These are phyloP conservation scores for Suaeda aralocaspica DNA, from an alignment of 148 eudicot species.

Conservation along the genomic window DNA sequence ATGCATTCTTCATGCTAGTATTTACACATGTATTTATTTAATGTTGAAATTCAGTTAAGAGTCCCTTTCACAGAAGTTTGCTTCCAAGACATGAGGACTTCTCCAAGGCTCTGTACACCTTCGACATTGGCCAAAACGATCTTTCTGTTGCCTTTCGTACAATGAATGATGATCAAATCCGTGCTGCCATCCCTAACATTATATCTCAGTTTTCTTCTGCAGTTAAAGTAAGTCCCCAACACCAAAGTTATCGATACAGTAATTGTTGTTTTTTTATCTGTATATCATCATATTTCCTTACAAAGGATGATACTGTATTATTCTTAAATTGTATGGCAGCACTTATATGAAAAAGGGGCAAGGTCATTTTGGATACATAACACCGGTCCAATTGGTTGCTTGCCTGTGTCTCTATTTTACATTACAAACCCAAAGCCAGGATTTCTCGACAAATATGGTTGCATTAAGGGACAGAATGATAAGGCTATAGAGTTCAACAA, in stretches of 20 bases:
- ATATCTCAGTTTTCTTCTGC: slow-evolving; percentile 44
- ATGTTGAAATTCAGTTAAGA: slow-evolving; percentile 28
- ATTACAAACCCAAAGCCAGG: slow-evolving; percentile 42
- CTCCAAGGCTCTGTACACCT: slow-evolving; percentile 65
- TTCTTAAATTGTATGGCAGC: slow-evolving; percentile 30
- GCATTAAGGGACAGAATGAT: slow-evolving; percentile 53
- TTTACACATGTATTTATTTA: neutral
- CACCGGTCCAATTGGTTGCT: slow-evolving; percentile 83
- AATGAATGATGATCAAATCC: slow-evolving; percentile 37
- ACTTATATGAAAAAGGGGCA: slow-evolving; percentile 55
- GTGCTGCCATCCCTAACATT: slow-evolving; percentile 39
- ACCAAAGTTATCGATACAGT: neutral
- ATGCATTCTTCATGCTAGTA: no score
- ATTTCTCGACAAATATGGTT: slow-evolving; percentile 54
- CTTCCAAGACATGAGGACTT: slow-evolving; percentile 54
- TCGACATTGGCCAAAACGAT: slow-evolving; percentile 82
- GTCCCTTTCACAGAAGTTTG: slow-evolving; percentile 27
- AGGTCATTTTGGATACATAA: slow-evolving; percentile 84
- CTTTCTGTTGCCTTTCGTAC: slow-evolving; percentile 50
- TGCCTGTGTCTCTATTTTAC: slow-evolving; percentile 50
- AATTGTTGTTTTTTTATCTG: neutral
- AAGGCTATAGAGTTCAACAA: slow-evolving; percentile 69
- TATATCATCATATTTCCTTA: neutral
- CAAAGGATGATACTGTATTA: neutral
- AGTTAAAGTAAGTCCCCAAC: slow-evolving; percentile 42